Evolutionary conservation across 495 filamentous ascomycete genomes (phyloP).

Genomic region (Penicillium verhagenii): DNA sequence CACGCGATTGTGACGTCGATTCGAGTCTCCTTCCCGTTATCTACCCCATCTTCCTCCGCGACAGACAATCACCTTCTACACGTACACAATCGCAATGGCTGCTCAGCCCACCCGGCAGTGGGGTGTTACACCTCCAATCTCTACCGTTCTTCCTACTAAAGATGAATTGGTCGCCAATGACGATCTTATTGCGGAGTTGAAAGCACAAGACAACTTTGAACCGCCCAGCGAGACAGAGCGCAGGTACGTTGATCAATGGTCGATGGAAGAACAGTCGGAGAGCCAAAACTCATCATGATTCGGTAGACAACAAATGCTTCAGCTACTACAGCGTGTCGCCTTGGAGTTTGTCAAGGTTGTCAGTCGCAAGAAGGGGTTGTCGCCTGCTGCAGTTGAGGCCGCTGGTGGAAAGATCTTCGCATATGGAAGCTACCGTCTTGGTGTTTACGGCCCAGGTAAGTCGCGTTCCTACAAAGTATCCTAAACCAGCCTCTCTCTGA

Average conservation of each 20-base stretch:
- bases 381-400: constrained; percentile 70
- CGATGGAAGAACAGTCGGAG: constrained; percentile 3
- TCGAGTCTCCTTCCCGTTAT: constrained; percentile 17
- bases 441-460: constrained; percentile 85
- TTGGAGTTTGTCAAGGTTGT: constrained; percentile 83
- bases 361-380: constrained; percentile 70
- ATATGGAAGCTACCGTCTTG: constrained; percentile 90
- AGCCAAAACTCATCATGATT: not conserved
- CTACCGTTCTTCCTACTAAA: constrained; percentile 67
- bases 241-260: constrained; percentile 47
- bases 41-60: constrained; percentile 22
- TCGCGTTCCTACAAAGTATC: not conserved
- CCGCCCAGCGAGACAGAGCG: constrained; percentile 73
- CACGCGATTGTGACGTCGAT: constrained; percentile 9
- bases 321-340: constrained; percentile 71
- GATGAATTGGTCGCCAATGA: constrained; percentile 73
- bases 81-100: constrained; percentile 39
- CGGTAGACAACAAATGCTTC: constrained; percentile 54
- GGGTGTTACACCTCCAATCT: constrained; percentile 86
- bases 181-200: constrained; percentile 74
- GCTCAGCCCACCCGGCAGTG: constrained; percentile 54
- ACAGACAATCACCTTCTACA: constrained; percentile 11
- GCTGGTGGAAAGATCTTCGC: constrained; percentile 90
- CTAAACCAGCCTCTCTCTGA: constrained; percentile 2
- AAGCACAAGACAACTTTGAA: constrained; percentile 88